These are phyloP conservation scores for Patellaria atrata DNA, from an alignment of 495 filamentous ascomycete species.

Conservation along the genomic window DNA sequence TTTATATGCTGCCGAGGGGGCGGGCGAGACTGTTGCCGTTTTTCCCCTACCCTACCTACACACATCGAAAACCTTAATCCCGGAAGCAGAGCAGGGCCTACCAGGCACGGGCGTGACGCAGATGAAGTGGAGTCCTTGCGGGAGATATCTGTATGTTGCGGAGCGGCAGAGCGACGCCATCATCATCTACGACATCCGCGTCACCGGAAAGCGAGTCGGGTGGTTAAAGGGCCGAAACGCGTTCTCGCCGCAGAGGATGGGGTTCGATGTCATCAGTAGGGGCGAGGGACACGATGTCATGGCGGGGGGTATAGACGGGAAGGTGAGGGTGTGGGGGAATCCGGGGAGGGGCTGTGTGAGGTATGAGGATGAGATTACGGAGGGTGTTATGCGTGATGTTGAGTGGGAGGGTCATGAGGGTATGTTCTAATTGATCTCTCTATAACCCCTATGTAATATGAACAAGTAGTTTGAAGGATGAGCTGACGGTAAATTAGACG, in stretches of 20 bases:
- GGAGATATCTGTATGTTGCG: conserved; percentile 74
- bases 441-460: too few species aligned
- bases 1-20: conserved; percentile 55
- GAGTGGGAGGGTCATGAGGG: conserved; percentile 25
- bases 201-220: conserved; percentile 50
- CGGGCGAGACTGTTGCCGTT: conserved; percentile 50
- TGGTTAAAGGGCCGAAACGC: conserved; percentile 58
- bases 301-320: conserved; percentile 72
- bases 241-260: conserved; percentile 60
- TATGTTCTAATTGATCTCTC: too few species aligned
- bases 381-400: conserved; percentile 22
- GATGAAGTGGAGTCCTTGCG: conserved; percentile 68
- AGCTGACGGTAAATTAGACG: too few species aligned
- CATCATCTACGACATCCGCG: conserved; percentile 72
- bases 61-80: conserved; percentile 22
- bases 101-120: conserved; percentile 61
- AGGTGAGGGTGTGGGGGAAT: conserved; percentile 61
- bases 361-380: conserved; percentile 32
- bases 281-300: conserved; percentile 55
- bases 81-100: conserved; percentile 29
- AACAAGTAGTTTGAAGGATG: too few species aligned
- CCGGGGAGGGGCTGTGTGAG: too few species aligned
- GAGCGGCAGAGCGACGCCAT: conserved; percentile 66
- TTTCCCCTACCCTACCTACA: conserved; percentile 35
- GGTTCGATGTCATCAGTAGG: conserved; percentile 47